Evolutionary conservation across 768 basidiomycete genomes (phyloP).

Genomic region (Peribolospora kevripleyi): DNA sequence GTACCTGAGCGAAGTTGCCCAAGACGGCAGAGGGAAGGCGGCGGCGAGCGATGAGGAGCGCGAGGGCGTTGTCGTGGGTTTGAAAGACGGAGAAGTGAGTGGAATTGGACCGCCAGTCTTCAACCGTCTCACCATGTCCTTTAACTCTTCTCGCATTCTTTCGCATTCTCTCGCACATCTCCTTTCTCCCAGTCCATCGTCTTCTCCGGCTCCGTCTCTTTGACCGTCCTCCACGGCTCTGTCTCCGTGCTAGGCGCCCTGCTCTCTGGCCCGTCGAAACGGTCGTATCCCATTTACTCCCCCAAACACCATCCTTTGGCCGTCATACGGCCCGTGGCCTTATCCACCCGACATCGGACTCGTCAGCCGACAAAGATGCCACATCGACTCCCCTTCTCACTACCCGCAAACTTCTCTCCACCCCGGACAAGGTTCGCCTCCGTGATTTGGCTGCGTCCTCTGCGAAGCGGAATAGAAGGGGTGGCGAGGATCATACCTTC

Average conservation of each 20-base stretch:
- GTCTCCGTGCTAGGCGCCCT: constrained; percentile 34
- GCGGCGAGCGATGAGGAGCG: no score
- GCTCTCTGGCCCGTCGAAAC: constrained; percentile 10
- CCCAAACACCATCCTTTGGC: not conserved
- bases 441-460: constrained; percentile 26
- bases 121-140: no score
- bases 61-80: no score
- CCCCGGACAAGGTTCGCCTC: constrained; percentile 12
- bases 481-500: constrained; percentile 38
- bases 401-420: constrained; percentile 43
- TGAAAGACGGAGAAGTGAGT: no score
- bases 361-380: constrained; percentile 16
- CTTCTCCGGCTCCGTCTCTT: constrained; percentile 39
- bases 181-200: constrained; percentile 33
- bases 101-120: no score
- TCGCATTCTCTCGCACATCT: no score
- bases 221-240: constrained; percentile 40
- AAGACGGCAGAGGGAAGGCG: no score
- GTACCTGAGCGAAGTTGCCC: no score
- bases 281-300: not conserved
- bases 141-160: no score
- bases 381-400: constrained; percentile 50
- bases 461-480: constrained; percentile 38
- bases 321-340: not conserved
- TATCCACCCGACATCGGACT: not conserved